These are phyloP conservation scores for Globisporangium splendens DNA, from an alignment of 352 stramenopile species.

Conservation along the genomic window DNA sequence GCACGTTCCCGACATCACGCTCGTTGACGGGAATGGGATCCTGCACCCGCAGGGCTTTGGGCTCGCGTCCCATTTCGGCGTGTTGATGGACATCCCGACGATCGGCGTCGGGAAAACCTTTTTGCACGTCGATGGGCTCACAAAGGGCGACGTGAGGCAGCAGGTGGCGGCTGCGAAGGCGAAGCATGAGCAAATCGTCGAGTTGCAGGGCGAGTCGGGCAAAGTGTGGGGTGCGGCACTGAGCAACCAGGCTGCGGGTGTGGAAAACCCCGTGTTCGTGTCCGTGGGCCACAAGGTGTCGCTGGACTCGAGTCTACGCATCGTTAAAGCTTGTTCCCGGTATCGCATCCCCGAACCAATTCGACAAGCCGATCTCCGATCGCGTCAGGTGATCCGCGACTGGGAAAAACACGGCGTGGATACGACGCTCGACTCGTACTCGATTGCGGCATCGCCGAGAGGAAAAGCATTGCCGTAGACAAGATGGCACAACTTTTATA, in stretches of 20 bases:
- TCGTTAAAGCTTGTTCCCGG: conserved; percentile 51
- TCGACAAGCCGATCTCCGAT: conserved; percentile 81
- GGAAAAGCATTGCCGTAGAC: not conserved
- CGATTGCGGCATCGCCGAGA: conserved; percentile 1
- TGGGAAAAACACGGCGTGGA: conserved; percentile 62
- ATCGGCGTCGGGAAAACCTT: conserved; percentile 91
- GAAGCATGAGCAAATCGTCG: conserved; percentile 28
- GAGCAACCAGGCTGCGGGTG: conserved; percentile 38
- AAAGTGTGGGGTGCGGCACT: conserved; percentile 76
- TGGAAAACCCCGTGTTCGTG: conserved; percentile 85
- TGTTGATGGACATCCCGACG: conserved; percentile 85
- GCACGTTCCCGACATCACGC: conserved; percentile 75
- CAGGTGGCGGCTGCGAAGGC: conserved; percentile 43
- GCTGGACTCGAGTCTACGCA: conserved; percentile 51
- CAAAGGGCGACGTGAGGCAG: conserved; percentile 56
- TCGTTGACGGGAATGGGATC: conserved; percentile 92
- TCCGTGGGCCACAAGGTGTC: conserved; percentile 74
- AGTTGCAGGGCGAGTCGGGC: conserved; percentile 55
- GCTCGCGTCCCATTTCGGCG: conserved; percentile 91
- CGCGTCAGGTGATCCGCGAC: conserved; percentile 60
- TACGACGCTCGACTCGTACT: conserved; percentile 45
- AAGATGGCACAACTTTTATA: not conserved
- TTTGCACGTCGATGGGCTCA: conserved; percentile 86
- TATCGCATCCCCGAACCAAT: conserved; percentile 84
- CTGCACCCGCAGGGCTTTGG: conserved; percentile 90